phyloP scores from a whole-genome alignment of 2,329 filamentous ascomycete genomes.

The Calonectria ilicicola region DNA sequence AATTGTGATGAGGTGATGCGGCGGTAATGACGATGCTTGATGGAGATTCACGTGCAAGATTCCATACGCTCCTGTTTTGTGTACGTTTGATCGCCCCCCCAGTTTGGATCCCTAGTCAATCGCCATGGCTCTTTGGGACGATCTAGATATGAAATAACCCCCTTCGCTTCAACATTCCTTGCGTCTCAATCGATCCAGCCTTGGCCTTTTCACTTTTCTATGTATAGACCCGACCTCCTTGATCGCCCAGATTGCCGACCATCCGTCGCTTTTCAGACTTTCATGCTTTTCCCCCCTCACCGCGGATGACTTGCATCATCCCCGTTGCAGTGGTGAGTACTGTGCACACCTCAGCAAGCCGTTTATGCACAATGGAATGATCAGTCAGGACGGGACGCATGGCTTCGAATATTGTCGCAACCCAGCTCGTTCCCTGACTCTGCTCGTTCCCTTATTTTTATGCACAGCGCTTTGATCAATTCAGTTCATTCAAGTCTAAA shows the following conservation, averaged over 20 bases:
- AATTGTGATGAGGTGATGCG: background rate
- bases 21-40: background rate
- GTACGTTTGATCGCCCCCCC: background rate
- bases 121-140: background rate
- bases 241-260: background rate
- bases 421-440: background rate
- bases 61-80: background rate
- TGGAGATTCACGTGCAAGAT: background rate
- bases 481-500: too few species aligned
- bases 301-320: background rate
- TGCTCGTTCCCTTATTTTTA: background rate
- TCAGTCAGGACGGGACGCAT: background rate
- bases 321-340: background rate
- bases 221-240: background rate
- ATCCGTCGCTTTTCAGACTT: background rate
- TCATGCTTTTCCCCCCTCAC: background rate
- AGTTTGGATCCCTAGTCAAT: background rate
- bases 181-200: background rate
- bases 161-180: background rate
- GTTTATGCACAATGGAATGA: slow-evolving; percentile 2
- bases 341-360: background rate
- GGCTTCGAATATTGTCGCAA: slow-evolving; percentile 11
- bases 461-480: too few species aligned
- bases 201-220: background rate
- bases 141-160: background rate